Conservation (phyloP, 768 basidiomycete genomes). For the Neoboletus brunneissimus region DNA sequence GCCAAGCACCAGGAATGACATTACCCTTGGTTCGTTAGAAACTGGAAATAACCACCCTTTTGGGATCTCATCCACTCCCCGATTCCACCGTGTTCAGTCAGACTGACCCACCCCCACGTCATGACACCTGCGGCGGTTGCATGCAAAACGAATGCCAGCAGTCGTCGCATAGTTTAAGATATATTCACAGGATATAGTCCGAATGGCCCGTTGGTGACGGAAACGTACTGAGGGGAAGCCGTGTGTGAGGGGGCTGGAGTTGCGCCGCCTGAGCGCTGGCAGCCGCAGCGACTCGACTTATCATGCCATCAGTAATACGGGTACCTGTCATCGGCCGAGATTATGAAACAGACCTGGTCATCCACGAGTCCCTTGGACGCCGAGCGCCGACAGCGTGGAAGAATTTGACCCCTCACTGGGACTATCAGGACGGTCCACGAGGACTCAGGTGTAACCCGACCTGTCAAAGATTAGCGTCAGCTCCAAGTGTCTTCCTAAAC, state of each 20-base stretch:
- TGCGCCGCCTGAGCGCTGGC: not conserved
- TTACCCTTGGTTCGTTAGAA: constrained; percentile 74
- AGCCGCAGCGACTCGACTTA: too few species aligned
- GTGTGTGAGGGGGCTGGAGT: not conserved
- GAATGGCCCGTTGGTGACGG: not conserved
- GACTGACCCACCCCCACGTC: constrained; percentile 35
- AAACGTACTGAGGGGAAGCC: not conserved
- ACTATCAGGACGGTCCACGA: too few species aligned
- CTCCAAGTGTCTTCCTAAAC: not conserved
- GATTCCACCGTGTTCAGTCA: constrained; percentile 11
- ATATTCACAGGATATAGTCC: not conserved
- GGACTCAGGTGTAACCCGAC: not conserved
- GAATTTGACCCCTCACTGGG: too few species aligned
- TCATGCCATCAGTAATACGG: too few species aligned
- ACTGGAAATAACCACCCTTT: constrained; percentile 68
- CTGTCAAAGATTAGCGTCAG: not conserved
- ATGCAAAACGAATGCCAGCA: constrained; percentile 30
- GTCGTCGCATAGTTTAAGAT: constrained; percentile 10
- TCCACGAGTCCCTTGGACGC: too few species aligned
- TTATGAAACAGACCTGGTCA: too few species aligned
- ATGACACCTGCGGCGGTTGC: constrained; percentile 31
- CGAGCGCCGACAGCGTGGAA: too few species aligned
- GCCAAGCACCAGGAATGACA: not conserved
- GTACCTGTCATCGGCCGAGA: too few species aligned
- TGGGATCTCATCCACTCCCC: constrained; percentile 39